Base-by-base conservation (phyloP, 305 asterid species). In the Ilex paraguariensis region DNA sequence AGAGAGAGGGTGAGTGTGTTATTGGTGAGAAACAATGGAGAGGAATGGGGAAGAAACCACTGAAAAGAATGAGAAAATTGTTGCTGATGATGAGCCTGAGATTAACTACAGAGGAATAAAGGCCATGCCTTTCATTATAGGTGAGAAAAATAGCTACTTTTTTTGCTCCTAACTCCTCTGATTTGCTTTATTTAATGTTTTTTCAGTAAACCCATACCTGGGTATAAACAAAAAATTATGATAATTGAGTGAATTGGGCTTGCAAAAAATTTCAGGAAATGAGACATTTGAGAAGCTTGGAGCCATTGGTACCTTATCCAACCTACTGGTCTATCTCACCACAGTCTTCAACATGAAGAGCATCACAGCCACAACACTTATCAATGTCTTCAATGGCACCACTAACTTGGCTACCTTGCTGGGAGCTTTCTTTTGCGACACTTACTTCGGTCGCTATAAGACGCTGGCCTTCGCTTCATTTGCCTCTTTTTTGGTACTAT, bases 271-370 rank as follows among this genome's bases (percentile, higher is more conserved):
- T 12, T 14, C 57, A 88, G 96, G 96, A 15, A 88, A 88, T 73
- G 96, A 88, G 79, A 84, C 95, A 0, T 89, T 89, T 67, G 96
- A 89, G 79, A 89, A 89, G 82, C 87, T 89, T 30, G 96, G 95
- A 65, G 84, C 95, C 1, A 73, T 86, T 11, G 95, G 96, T 3
- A 82, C 86, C 17, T 51, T 78, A 10, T 55, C 87, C 16, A 89
- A 86, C 65, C 70, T 89, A 33, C 79, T 80, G 67, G 84, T 89
- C 44, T 89, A 89, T 66, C 82, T 89, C 12, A 86, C 90, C 28
- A 69, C 90, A 21, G 76, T 86, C 55, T 89, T 86, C 84, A 82
- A 89, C 78, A 57, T 89, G 84, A 68, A 56, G 2, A 79, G 79
- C 5, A 74, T 82, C 31, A 51, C 74, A 5, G 95, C 87, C 0